These are phyloP conservation scores for Discostella pseudostelligera DNA, from an alignment of 108 stramenopile species.

Conservation along the genomic window DNA sequence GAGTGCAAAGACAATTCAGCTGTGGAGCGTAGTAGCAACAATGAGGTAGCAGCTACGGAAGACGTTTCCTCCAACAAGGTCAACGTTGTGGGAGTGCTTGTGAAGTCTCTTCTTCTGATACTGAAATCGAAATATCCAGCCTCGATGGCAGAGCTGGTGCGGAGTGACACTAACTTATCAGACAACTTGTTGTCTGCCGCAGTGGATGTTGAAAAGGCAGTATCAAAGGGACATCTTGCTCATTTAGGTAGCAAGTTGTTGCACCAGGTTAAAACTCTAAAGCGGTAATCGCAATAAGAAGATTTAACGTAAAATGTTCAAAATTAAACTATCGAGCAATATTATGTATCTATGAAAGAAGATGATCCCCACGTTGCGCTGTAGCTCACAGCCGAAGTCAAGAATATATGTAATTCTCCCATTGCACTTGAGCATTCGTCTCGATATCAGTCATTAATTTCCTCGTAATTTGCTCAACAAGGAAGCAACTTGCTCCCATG, in stretches of 20 bases:
- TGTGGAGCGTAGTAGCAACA: neutral
- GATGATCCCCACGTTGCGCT: neutral
- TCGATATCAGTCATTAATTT: conserved; percentile 5
- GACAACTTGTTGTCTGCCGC: conserved; percentile 12
- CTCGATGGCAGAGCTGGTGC: conserved; percentile 20
- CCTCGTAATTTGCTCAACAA: conserved; percentile 32
- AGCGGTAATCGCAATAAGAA: neutral
- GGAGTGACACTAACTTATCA: conserved; percentile 11
- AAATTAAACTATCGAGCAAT: conserved; percentile 1
- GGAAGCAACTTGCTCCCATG: conserved; percentile 17
- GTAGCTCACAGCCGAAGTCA: neutral
- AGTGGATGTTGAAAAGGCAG: conserved; percentile 16
- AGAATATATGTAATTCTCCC: neutral
- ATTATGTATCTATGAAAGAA: neutral
- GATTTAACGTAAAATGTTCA: neutral
- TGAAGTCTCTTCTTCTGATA: conserved; percentile 26
- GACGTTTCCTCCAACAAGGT: conserved; percentile 3
- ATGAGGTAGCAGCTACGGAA: neutral
- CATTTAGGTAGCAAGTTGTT: conserved; percentile 30
- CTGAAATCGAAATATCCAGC: conserved; percentile 35
- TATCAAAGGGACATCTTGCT: conserved; percentile 21
- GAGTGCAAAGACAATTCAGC: neutral
- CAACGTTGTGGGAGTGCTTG: conserved; percentile 13
- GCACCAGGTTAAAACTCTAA: conserved; percentile 16
- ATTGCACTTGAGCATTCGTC: neutral